Conservation (phyloP, 306 rosid genomes). For the Medicago ruthenica region DNA sequence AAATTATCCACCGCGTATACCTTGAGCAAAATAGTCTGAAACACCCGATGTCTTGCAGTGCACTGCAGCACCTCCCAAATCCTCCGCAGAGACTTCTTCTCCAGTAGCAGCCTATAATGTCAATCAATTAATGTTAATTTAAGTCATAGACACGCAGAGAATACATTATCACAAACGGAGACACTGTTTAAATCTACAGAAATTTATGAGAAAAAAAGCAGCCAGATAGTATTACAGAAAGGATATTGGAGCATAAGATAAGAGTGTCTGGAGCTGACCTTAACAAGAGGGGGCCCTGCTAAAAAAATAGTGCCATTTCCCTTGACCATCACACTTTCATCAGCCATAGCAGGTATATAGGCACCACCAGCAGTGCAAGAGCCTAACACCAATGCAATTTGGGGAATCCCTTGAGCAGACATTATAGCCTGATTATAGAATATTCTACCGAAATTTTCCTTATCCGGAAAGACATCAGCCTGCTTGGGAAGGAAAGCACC, state of each 20-base stretch:
- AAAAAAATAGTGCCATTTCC: conserved; percentile 95
- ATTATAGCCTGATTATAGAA: conserved; percentile 87
- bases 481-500: conserved; percentile 99
- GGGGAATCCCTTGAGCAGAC: conserved; percentile 93
- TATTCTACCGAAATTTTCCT: conserved; percentile 91
- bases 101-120: conserved; percentile 92
- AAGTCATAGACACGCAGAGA: conserved; percentile 36
- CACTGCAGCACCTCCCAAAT: conserved; percentile 87
- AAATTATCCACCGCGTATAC: conserved; percentile 46
- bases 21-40: conserved; percentile 97
- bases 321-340: conserved; percentile 98
- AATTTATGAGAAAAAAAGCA: background rate
- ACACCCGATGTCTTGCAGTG: conserved; percentile 98
- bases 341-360: conserved; percentile 98
- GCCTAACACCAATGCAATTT: conserved; percentile 90
- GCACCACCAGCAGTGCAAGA: conserved; percentile 99
- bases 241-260: conserved; percentile 24
- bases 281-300: conserved; percentile 96
- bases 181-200: background rate
- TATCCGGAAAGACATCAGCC: conserved; percentile 95
- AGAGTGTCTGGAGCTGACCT: conserved; percentile 58
- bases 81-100: conserved; percentile 94
- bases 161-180: conserved; percentile 12
- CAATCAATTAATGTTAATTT: conserved; percentile 39
- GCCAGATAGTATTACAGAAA: conserved; percentile 37